Percentiles rank a stretch among this genome's conserved stretches.
Conservation (phyloP, 306 rosid genomes). For the Hippophae rhamnoides region DNA sequence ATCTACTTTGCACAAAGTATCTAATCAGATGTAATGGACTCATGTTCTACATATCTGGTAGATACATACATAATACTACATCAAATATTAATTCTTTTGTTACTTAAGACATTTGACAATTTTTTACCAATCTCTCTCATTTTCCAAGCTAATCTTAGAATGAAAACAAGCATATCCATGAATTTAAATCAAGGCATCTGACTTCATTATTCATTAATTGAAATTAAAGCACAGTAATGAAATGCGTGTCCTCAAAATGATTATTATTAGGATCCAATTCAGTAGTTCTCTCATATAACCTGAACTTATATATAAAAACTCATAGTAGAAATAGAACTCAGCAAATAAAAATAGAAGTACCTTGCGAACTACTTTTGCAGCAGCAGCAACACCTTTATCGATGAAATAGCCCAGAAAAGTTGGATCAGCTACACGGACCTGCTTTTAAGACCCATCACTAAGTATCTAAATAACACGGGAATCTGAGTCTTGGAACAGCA, state of each 20-base stretch:
- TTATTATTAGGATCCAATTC: too few species aligned
- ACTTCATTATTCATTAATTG: background rate
- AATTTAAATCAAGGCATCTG: background rate
- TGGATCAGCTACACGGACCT: slow-evolving; percentile 99
- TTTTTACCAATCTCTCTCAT: too few species aligned
- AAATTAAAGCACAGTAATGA: too few species aligned
- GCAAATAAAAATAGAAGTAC: slow-evolving; percentile 21
- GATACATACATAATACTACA: too few species aligned
- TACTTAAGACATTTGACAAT: too few species aligned
- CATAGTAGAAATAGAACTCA: background rate
- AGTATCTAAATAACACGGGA: slow-evolving; percentile 10
- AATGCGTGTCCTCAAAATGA: too few species aligned
- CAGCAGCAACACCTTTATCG: slow-evolving; percentile 89
- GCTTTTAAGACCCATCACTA: slow-evolving; percentile 39
- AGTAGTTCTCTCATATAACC: too few species aligned
- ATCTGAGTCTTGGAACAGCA: background rate
- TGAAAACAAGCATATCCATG: background rate
- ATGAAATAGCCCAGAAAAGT: slow-evolving; percentile 88
- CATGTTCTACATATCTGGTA: too few species aligned
- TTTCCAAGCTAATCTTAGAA: background rate
- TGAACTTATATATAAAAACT: background rate
- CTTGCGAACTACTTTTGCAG: slow-evolving; percentile 97
- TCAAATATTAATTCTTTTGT: too few species aligned
- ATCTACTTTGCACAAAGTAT: background rate
- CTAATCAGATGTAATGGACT: background rate